A percentile compares a stretch with the other conserved stretches of the same genome.
Conservation (phyloP, 306 rosid genomes). For the Medicago arabica region DNA sequence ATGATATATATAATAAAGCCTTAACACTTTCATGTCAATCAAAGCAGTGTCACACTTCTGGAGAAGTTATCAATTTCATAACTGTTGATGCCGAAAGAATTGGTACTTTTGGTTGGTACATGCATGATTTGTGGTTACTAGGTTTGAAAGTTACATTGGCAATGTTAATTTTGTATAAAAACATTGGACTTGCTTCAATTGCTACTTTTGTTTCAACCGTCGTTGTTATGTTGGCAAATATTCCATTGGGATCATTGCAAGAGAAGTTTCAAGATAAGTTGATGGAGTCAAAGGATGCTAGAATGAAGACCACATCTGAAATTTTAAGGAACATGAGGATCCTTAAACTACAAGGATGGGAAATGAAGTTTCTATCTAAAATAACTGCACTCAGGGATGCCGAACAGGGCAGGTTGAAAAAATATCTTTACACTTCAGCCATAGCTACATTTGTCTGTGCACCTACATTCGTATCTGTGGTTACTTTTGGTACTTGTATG, state of each 20-base stretch:
- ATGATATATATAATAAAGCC: no score
- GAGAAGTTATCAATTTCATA: conserved; percentile 59
- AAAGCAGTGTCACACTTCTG: conserved; percentile 51
- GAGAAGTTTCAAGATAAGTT: conserved; percentile 54
- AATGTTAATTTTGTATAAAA: conserved; percentile 50
- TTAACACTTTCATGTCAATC: conserved; percentile 7
- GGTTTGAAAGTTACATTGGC: conserved; percentile 49
- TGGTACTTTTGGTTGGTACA: conserved; percentile 43
- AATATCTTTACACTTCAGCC: no score
- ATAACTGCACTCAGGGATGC: conserved; percentile 46
- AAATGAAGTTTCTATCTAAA: conserved; percentile 58
- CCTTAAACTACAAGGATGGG: conserved; percentile 50
- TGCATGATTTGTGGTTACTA: conserved; percentile 54
- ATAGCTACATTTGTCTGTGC: no score
- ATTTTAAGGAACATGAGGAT: conserved; percentile 38
- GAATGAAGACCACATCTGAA: conserved; percentile 67
- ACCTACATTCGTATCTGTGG: no score
- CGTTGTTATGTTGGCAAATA: conserved; percentile 52
- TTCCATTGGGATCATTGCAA: conserved; percentile 56
- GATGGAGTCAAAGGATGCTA: conserved; percentile 60
- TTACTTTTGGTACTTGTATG: no score
- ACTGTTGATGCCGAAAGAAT: conserved; percentile 54
- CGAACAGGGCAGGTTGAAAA: conserved; percentile 33
- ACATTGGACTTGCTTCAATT: conserved; percentile 56
- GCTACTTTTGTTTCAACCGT: conserved; percentile 54